A percentile compares a stretch with the other conserved stretches of the same genome.
Evolutionary conservation across 768 basidiomycete genomes (phyloP).

Genomic region (Russula virescens): DNA sequence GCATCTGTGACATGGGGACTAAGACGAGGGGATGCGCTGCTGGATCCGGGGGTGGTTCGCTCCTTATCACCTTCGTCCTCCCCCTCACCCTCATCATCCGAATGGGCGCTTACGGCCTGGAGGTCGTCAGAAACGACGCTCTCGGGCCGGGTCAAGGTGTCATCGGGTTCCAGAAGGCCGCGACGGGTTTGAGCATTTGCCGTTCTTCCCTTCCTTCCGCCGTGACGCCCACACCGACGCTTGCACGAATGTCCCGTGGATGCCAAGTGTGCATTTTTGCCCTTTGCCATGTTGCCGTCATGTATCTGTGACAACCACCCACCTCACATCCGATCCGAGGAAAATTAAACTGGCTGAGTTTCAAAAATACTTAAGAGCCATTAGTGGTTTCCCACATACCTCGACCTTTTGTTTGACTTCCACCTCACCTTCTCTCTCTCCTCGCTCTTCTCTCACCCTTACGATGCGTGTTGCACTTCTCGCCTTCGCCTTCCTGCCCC

Average conservation of each 20-base stretch:
- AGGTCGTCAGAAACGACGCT: constrained; percentile 48
- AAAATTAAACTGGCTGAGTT: constrained; percentile 13
- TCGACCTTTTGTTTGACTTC: neutral
- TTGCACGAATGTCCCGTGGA: neutral
- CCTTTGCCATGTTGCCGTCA: constrained; percentile 16
- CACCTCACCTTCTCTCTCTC: neutral
- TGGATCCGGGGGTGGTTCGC: neutral
- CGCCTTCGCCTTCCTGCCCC: constrained; percentile 29
- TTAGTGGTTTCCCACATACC: too few species aligned
- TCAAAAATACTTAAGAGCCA: constrained; percentile 5
- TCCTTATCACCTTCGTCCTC: constrained; percentile 13
- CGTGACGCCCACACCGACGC: neutral
- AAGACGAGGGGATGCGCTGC: neutral
- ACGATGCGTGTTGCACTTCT: constrained; percentile 30
- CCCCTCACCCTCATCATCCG: constrained; percentile 30
- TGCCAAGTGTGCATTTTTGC: neutral
- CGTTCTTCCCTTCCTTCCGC: neutral
- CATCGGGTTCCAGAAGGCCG: neutral
- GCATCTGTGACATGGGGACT: constrained; percentile 11
- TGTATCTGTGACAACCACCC: neutral
- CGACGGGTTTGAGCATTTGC: constrained; percentile 10
- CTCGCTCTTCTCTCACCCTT: neutral
- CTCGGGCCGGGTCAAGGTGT: constrained; percentile 40
- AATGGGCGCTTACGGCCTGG: neutral
- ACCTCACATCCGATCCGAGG: neutral